Conservation (phyloP, 352 stramenopile genomes). For the Blastocystis sp. region DNA sequence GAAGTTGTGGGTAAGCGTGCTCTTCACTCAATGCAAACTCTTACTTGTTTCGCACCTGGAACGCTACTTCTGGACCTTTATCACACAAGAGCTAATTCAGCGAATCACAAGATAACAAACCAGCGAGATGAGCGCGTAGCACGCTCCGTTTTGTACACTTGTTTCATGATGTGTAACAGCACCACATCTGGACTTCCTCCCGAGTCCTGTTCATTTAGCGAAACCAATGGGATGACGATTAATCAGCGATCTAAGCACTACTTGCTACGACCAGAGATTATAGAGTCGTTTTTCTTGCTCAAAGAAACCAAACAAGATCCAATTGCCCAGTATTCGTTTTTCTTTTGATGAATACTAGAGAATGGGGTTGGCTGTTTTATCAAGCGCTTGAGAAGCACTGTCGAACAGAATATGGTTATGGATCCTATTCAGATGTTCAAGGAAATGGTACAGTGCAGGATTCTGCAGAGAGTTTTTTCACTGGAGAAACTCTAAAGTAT, state of each 20-base stretch:
- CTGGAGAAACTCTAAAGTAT: slow-evolving; percentile 52
- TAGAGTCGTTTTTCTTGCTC: slow-evolving; percentile 80
- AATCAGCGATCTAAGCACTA: slow-evolving; percentile 67
- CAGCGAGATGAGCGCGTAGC: slow-evolving; percentile 66
- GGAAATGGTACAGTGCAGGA: slow-evolving; percentile 2
- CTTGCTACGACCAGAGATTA: slow-evolving; percentile 74
- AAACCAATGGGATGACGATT: slow-evolving; percentile 67
- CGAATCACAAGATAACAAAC: slow-evolving; percentile 68
- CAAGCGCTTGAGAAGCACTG: slow-evolving; percentile 73
- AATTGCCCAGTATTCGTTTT: slow-evolving; percentile 70
- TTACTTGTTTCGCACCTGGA: slow-evolving; percentile 74
- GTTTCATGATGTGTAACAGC: slow-evolving; percentile 8
- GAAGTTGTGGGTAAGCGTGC: slow-evolving; percentile 55
- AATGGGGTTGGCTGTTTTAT: slow-evolving; percentile 78
- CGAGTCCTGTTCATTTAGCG: slow-evolving; percentile 52
- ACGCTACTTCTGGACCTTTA: slow-evolving; percentile 69
- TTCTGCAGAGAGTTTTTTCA: slow-evolving; percentile 11
- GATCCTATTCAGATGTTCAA: slow-evolving; percentile 55
- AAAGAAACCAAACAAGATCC: slow-evolving; percentile 56
- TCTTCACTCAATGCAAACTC: slow-evolving; percentile 52
- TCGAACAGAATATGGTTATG: slow-evolving; percentile 73
- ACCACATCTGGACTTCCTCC: slow-evolving; percentile 65
- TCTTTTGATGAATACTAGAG: slow-evolving; percentile 73
- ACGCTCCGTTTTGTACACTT: slow-evolving; percentile 68
- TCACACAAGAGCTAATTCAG: background rate